Base-by-base conservation (phyloP, 345 rosid genomes). In the Raphanus raphanistrum region DNA sequence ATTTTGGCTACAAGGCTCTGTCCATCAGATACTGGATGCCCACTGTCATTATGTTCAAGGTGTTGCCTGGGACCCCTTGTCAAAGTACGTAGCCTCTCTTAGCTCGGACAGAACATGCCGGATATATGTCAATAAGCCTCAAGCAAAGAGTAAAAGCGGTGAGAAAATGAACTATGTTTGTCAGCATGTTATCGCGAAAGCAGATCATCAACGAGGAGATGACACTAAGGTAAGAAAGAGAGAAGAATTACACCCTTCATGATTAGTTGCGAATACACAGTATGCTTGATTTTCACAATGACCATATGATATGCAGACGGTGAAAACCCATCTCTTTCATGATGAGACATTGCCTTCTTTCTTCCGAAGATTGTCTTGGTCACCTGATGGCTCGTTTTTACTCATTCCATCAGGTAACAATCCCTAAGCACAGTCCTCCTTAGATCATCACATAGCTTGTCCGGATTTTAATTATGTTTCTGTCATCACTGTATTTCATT, bases 21-120 rank as follows among this genome's bases (percentile, higher is more conserved):
- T 90, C 16, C 87, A 86, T 83, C 99, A 95, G 88, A 83, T 95
- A 76, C 73, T 95, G 83, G 96, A 95, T 79, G 86, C 86, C 5
- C 99, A 95, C 82, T 84, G 80, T 77, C 99, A 95, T 85, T 95
- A 95, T 84, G 99, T 95, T 77, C 99, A 95, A 82, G 99, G 99
- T 66, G 99, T 95, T 72, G 90, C 98, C 5, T 95, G 98, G 99
- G 98, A 95, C 82, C 99, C 99, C 61, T 81, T 91, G 76, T 79
- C 84, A 69, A 91, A 90, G 77, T 92, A 84, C 75, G 87, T 85
- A 77, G 96, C 99, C 55, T 92, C 99, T 41, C 85, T 92, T 70
- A 95, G 99, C 69, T 92, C 98, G 13, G 99, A 95, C 74, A 90
- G 99, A 84, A 92, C 99, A 58, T 95, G 99, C 78, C 87, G 97